Percentiles rank a stretch among this genome's conserved stretches.
Conservation (phyloP, 148 eudicot species). For the Linanthus parryae region DNA sequence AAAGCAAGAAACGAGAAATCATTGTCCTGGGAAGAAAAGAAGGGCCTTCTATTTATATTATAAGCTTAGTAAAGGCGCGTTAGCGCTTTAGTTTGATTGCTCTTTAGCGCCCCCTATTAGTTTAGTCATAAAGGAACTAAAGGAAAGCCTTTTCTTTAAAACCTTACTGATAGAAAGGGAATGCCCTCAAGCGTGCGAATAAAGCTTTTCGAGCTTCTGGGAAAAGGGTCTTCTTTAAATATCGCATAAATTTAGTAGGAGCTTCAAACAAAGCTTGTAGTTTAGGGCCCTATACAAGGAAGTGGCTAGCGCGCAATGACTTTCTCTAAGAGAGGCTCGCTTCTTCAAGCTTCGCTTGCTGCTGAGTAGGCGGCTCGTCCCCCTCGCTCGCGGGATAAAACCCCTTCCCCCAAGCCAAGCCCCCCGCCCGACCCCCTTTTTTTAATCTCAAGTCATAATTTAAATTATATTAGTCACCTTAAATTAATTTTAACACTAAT, state of each 20-base stretch:
- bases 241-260: neutral
- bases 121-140: too few relatives aligned
- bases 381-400: too few relatives aligned
- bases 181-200: neutral
- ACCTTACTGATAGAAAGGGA: too few relatives aligned
- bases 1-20: too few relatives aligned
- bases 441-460: slow-evolving; percentile 1
- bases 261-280: neutral
- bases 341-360: neutral
- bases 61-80: too few relatives aligned
- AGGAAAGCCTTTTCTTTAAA: too few relatives aligned
- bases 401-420: neutral
- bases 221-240: neutral
- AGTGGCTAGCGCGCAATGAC: neutral
- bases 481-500: too few relatives aligned
- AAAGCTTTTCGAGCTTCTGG: neutral
- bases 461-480: too few relatives aligned
- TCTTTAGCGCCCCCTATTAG: too few relatives aligned
- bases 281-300: neutral
- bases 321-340: neutral
- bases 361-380: neutral
- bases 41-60: too few relatives aligned
- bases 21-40: too few relatives aligned
- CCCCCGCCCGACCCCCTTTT: neutral
- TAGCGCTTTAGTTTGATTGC: too few relatives aligned